phyloP scores from a whole-genome alignment of 2,329 filamentous ascomycete species.

The Teratosphaeria gauchensis region DNA sequence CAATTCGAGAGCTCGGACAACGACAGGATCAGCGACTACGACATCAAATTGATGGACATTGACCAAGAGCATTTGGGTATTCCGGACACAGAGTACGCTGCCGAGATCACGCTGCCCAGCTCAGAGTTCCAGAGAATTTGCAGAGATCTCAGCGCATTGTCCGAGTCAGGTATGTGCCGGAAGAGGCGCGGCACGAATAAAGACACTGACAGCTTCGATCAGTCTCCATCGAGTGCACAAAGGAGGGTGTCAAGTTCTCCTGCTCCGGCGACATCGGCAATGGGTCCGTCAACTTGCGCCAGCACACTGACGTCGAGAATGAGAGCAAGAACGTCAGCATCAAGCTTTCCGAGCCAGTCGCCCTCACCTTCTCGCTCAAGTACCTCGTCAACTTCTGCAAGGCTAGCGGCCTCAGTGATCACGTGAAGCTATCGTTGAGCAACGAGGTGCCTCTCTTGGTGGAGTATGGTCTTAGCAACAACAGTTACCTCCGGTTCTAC shows the following conservation, averaged over 20 bases:
- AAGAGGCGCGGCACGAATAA: neutral
- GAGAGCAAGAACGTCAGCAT: slow-evolving; percentile 78
- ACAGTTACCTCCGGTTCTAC: slow-evolving; percentile 92
- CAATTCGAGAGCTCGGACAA: slow-evolving; percentile 83
- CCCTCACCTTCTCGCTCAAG: slow-evolving; percentile 95
- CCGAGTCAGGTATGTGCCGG: slow-evolving; percentile 70
- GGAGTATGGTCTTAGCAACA: slow-evolving; percentile 73
- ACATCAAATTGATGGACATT: slow-evolving; percentile 99
- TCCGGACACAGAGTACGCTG: slow-evolving; percentile 95
- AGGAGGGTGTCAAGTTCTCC: slow-evolving; percentile 93
- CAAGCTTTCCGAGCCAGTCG: slow-evolving; percentile 81
- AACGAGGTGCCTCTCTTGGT: slow-evolving; percentile 94
- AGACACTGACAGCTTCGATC: slow-evolving; percentile 15
- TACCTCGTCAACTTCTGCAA: slow-evolving; percentile 99
- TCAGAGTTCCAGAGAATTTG: slow-evolving; percentile 91
- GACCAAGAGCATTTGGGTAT: slow-evolving; percentile 99
- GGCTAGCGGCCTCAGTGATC: slow-evolving; percentile 69
- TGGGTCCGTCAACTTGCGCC: slow-evolving; percentile 82
- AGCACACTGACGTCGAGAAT: slow-evolving; percentile 83
- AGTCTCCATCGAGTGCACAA: slow-evolving; percentile 94
- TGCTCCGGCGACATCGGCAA: slow-evolving; percentile 93
- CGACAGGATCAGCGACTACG: slow-evolving; percentile 95
- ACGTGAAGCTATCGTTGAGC: slow-evolving; percentile 87
- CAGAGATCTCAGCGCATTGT: slow-evolving; percentile 81
- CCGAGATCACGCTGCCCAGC: slow-evolving; percentile 81